Conservation (phyloP, 805 yeast species). For the Yamadazyma kitorensis region DNA sequence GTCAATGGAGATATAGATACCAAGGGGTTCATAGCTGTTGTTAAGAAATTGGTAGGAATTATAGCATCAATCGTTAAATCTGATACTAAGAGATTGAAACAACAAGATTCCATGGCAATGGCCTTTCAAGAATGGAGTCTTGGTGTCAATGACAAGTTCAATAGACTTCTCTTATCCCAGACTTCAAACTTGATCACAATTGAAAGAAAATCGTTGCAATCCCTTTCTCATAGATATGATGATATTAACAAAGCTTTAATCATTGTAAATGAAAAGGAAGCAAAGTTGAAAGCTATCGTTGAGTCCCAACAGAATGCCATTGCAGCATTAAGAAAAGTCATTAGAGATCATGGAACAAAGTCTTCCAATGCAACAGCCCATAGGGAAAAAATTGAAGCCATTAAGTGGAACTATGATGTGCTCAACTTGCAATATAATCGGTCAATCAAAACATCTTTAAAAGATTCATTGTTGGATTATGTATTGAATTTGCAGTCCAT, state of each 20-base stretch:
- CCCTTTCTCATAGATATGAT: slow-evolving; percentile 4
- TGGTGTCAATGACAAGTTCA: slow-evolving; percentile 3
- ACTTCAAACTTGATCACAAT: slow-evolving; percentile 4
- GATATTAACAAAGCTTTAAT: slow-evolving; percentile 6
- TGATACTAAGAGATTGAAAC: background rate
- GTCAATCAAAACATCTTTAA: slow-evolving; percentile 44
- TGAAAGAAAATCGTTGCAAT: slow-evolving; percentile 1
- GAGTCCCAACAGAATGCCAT: background rate
- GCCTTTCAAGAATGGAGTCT: slow-evolving; percentile 9
- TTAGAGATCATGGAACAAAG: slow-evolving; percentile 8
- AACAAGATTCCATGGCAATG: slow-evolving; percentile 1
- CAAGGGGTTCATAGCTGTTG: background rate
- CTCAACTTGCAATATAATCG: slow-evolving; percentile 50
- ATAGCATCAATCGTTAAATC: slow-evolving; percentile 1
- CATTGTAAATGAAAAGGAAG: slow-evolving; percentile 12
- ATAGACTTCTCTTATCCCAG: slow-evolving; percentile 6
- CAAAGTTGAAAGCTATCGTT: slow-evolving; percentile 2
- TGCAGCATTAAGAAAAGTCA: background rate
- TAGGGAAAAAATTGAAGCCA: slow-evolving; percentile 50
- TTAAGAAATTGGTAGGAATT: background rate
- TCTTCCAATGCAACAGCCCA: slow-evolving; percentile 8
- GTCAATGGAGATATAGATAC: background rate
- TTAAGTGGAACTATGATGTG: slow-evolving; percentile 48
- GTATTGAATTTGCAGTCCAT: slow-evolving; percentile 28
- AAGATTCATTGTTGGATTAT: slow-evolving; percentile 45